Base-by-base conservation (phyloP, 2,329 filamentous ascomycete species). In the Diplodia scrobiculata region DNA sequence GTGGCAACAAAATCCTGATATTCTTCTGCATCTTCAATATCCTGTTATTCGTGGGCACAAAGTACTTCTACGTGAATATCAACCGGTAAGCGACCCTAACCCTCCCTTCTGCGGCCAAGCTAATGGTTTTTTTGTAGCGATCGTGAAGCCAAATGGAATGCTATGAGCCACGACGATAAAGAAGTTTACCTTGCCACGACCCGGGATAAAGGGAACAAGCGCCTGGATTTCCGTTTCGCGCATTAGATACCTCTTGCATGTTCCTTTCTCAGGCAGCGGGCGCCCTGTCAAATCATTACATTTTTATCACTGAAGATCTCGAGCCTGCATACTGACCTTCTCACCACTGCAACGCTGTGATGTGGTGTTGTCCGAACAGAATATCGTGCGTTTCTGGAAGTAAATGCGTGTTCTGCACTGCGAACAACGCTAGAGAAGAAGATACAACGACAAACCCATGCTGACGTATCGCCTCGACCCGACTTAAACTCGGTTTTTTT, bases 1-100 rank as follows among this genome's bases (percentile, higher is more conserved):
- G 78, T 0, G 86, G 86, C 1, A 86, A 87, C 68, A 78, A 75
- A 17, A 78, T 81, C 0, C 74, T 87, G 1, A 77, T 88, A 27
- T 78, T 75, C 1, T 79, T 87, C 63, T 80, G 80, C 63, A 64
- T 79, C 3, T 71, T 81, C 27, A 79, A 81, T 17, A 79, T 86
- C 4, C 73, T 78, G 1, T 70, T 85, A 0, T 84, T 84, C 65
- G 55, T 83, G 0, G 70, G 77, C 2, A 79, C 82, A 0, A 84
- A 86, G 70, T 69, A 78, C 1, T 84, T 84, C 69, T 85, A 85
- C 66, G 70, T 80, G 38, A 79, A 74, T 72, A 77, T 77, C 53
- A 85, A 84, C 69, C 77, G 73, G 68, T 77, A 47, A 32, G 38
- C 5, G 10, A 11, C 13, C 25, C 73, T 66, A 68, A 71, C 10